Base-by-base conservation (phyloP, 2,329 filamentous ascomycete species). In the Cercospora sp. region DNA sequence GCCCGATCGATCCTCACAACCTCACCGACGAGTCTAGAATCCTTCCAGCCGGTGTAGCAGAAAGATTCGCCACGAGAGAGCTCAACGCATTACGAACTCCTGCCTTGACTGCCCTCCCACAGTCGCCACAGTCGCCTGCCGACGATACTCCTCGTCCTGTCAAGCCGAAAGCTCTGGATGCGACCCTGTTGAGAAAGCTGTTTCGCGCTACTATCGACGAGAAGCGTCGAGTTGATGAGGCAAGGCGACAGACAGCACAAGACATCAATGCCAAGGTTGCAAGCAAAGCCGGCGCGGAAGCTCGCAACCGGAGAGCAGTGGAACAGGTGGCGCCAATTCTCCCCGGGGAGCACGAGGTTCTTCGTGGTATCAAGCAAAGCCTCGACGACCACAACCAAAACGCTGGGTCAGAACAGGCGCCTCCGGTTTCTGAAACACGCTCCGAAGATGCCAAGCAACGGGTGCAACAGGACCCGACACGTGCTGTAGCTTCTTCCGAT, bases 201-300 rank as follows among this genome's bases (percentile, higher is more conserved):
- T 72, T 69, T 53, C 55, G 63, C 62, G 73, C 70, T 9, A 73
- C 70, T 10, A 65, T 70, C 30, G 73, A 72, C 55, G 72, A 69
- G 45, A 71, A 66, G 60, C 69, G 64, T 20, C 63, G 60, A 23
- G 64, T 63, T n/a, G 71, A 64, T 62, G 67, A 70, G 23, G 48
- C 59, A 12, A n/a, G 28, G 9, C 16, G 51, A 42, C 66, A 64
- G 20, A 53, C 53, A 10, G 36, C 64, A 28, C 55, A 65, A 33
- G 64, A 61, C 31, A 31, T 53, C 55, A 60, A 51, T 33, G 57
- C 55, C 28, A 60, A 36, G 12, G 64, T 65, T 20, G 48, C 40
- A 7, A 58, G 40, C 20, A 61, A 60, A 40, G 64, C 57, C 20
- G 57, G 55, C 13, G 45, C 59, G 5, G 55, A 68, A 28, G 61